Evolutionary conservation across 2,329 filamentous ascomycete genomes (phyloP), one percentile per base, ranked within the genome.

Genomic region (Tolypocladium guangdongense): DNA sequence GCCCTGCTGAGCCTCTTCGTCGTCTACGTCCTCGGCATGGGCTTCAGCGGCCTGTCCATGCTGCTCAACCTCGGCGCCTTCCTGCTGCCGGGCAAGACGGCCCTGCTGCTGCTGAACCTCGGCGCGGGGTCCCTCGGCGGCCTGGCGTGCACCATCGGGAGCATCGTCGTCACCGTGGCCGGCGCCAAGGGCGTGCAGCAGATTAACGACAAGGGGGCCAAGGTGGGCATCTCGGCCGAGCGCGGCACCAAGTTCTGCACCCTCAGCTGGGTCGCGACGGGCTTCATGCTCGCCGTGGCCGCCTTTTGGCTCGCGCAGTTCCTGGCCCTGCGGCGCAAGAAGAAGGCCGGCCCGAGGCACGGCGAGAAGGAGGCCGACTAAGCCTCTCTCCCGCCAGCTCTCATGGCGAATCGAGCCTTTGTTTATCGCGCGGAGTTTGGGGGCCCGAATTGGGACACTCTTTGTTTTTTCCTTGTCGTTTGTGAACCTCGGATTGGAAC

Each of bases 1-100:
- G 66, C 72, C n/a, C 68, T 80, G 5, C 63, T 75, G n/a, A 71
- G 68, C 30, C 64, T 78, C 49, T 76, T 77, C 61, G 64, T 77
- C 50, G 63, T 81, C 53, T 80, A 75, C 63, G 70, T 75, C 41
- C 56, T 80, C 2, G 71, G 67, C 52, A 64, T 70, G 48, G 69
- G 63, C 20, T 67, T 74, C 58, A 65, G 72, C 2, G 75, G 72
- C 12, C 63, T 77, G 2, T 67, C 70, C 35, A 71, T 78, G 61
- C 60, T 80, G 2, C 60, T 63, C 16, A 69, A 65, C 49, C 51
- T 71, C 50, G 66, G 59, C 10, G 67, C 69, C 41, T 56, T 76
- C 54, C 61, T 71, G 60, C 59, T 67, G 30, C 63, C 64, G 1
- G 59, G 57, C 8, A 59, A 59, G 12, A 58, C 57, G 12, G 54